A percentile compares a stretch with the other conserved stretches of the same genome.
These are phyloP conservation scores for Emydomyces testavorans DNA, from an alignment of 2,329 filamentous ascomycete genomes.

Conservation along the genomic window DNA sequence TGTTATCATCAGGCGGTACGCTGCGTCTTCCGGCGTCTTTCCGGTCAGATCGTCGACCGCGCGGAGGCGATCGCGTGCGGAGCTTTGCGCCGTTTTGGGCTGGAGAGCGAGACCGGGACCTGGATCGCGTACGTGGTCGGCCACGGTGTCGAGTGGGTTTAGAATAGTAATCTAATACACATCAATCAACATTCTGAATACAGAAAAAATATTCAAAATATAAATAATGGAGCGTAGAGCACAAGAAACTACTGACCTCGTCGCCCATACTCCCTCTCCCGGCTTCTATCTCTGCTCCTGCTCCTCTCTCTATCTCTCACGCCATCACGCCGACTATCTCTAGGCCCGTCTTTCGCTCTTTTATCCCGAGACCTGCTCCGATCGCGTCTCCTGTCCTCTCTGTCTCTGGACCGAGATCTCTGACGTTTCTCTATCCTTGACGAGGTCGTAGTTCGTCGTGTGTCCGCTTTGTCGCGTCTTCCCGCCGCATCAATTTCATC, in stretches of 20 bases:
- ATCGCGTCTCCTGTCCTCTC: slow-evolving; percentile 32
- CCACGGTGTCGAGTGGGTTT: slow-evolving; percentile 29
- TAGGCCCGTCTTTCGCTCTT: slow-evolving; percentile 22
- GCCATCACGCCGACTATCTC: slow-evolving; percentile 29
- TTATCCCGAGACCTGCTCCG: slow-evolving; percentile 36
- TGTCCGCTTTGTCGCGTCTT: slow-evolving; percentile 27
- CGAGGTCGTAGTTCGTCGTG: slow-evolving; percentile 18
- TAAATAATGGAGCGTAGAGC: neutral
- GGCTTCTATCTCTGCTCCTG: slow-evolving; percentile 21
- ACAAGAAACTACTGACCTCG: slow-evolving; percentile 27
- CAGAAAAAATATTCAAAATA: neutral
- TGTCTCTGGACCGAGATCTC: slow-evolving; percentile 32
- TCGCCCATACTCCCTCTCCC: slow-evolving; percentile 25
- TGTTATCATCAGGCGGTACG: slow-evolving; percentile 19
- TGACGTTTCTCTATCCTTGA: slow-evolving; percentile 31
- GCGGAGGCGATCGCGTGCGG: slow-evolving; percentile 29
- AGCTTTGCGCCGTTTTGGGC: slow-evolving; percentile 28
- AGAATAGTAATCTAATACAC: slow-evolving; percentile 12
- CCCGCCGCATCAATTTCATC: neutral
- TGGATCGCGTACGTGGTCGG: slow-evolving; percentile 20
- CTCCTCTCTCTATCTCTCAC: slow-evolving; percentile 29
- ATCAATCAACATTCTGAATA: neutral
- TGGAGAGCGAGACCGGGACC: slow-evolving; percentile 22
- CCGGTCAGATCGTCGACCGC: slow-evolving; percentile 26
- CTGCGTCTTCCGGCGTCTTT: slow-evolving; percentile 25